Base-by-base conservation (phyloP, 83 land plant genomes). In the Picea mariana region DNA sequence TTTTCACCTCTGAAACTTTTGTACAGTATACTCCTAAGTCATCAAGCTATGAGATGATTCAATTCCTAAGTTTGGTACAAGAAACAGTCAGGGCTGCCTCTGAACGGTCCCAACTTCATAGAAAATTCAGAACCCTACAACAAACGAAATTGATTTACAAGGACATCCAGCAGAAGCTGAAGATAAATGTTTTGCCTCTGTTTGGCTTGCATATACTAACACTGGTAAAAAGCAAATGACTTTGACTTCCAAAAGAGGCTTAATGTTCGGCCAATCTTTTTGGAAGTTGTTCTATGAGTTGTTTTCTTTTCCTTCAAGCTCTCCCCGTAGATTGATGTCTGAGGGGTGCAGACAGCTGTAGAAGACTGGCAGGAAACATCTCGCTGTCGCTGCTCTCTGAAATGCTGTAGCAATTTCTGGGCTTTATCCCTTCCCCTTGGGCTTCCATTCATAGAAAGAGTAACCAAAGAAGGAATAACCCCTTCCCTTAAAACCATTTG, bases 401-500 rank as follows among this genome's bases (percentile, higher is more conserved):
- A 96, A 78, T 94, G 86, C 88, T 90, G 94, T 62, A 96, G 85
- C 84, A 96, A 91, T 82, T 91, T 92, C 79, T 90, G 93, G 52
- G 99, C 95, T 82, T 93, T 96, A 65, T 92, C 97, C 82, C 86
- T 89, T 3, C 93, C 97, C 77, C 95, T 91, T 17, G 86, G 67
- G 1, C 88, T 91, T 16, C 95, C 97, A 80, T 89, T 90, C 21
- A 93, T 93, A 34, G 99, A 94, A 8, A 96, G 84, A 38, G 89
- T 84, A 20, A 96, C 95, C 66, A 96, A 88, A 0, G 91, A 86
- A 17, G 99, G 99, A 42, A 94, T 93, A 26, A 93, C 99, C 27
- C 99, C 99, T 83, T 96, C 99, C 75, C 89, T 92, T 61, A 96
- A 84, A 62, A 94, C 94, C 88, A 92, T 63, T 62, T 94, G 91